Percentiles rank a stretch among this genome's conserved stretches.
These are phyloP conservation scores for Phytophthora podocarpi DNA, from an alignment of 352 stramenopile genomes.

Conservation along the genomic window DNA sequence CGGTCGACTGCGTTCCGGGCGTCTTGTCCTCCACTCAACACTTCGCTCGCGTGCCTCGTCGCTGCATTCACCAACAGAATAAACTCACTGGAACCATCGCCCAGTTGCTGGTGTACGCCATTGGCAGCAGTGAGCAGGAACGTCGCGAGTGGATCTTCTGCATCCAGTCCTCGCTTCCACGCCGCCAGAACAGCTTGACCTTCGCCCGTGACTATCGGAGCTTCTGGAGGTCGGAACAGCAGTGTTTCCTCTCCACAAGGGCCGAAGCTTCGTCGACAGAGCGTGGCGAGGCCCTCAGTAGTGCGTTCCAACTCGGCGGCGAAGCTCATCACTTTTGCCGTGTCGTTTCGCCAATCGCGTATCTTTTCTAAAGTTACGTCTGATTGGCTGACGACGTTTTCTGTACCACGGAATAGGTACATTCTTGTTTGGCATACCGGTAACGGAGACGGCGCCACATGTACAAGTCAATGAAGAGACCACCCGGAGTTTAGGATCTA, in stretches of 20 bases:
- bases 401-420: slow-evolving; percentile 18
- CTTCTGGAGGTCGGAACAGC: slow-evolving; percentile 63
- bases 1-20: slow-evolving; percentile 5
- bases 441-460: slow-evolving; percentile 5
- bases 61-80: slow-evolving; percentile 56
- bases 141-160: slow-evolving; percentile 35
- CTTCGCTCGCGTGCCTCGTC: slow-evolving; percentile 15
- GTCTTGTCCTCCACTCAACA: not conserved
- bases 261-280: slow-evolving; percentile 53
- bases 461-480: too few relatives aligned
- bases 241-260: slow-evolving; percentile 56
- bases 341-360: slow-evolving; percentile 17
- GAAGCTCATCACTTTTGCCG: slow-evolving; percentile 21
- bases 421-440: too few relatives aligned
- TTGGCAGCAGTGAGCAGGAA: slow-evolving; percentile 57
- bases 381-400: slow-evolving; percentile 15
- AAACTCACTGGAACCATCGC: slow-evolving; percentile 64
- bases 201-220: slow-evolving; percentile 59
- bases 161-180: slow-evolving; percentile 36
- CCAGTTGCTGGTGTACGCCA: slow-evolving; percentile 52
- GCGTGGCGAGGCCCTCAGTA: slow-evolving; percentile 27
- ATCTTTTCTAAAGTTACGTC: slow-evolving; percentile 18
- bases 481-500: too few relatives aligned
- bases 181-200: slow-evolving; percentile 55
- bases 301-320: slow-evolving; percentile 9